A percentile compares a stretch with the other conserved stretches of the same genome.
Conservation (phyloP, 176 grass and related monocot genomes). For the Hordeum vulgare region DNA sequence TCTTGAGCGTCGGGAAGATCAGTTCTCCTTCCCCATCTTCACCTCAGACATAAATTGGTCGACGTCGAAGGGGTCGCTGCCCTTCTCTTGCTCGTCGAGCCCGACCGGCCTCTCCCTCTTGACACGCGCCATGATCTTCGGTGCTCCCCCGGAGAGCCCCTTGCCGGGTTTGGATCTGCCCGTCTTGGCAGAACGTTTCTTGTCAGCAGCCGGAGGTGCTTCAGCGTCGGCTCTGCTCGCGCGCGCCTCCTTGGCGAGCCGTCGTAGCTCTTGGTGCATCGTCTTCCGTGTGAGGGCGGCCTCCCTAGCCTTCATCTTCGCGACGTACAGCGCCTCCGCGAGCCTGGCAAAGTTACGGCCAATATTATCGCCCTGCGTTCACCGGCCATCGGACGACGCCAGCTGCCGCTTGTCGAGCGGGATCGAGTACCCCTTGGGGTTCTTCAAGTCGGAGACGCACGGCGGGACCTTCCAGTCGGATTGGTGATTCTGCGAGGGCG, state of each 20-base stretch:
- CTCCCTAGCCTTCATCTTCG: slow-evolving; percentile 46
- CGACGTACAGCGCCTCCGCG: slow-evolving; percentile 26
- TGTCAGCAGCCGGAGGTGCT: background rate
- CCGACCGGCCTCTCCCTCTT: slow-evolving; percentile 55
- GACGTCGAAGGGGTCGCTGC: slow-evolving; percentile 53
- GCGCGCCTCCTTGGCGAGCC: slow-evolving; percentile 22
- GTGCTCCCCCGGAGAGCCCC: slow-evolving; percentile 16
- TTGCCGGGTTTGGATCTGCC: slow-evolving; percentile 29
- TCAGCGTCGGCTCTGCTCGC: background rate
- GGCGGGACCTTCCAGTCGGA: slow-evolving; percentile 39
- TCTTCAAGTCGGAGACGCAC: slow-evolving; percentile 39
- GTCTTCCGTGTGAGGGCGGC: background rate
- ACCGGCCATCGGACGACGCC: slow-evolving; percentile 17
- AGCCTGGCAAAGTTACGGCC: slow-evolving; percentile 26
- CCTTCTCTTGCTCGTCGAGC: slow-evolving; percentile 36
- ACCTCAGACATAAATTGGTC: slow-evolving; percentile 50
- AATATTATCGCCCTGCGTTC: background rate
- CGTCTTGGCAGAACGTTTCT: background rate
- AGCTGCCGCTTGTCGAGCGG: slow-evolving; percentile 46
- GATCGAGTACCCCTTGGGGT: slow-evolving; percentile 31
- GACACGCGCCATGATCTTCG: background rate
- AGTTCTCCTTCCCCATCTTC: slow-evolving; percentile 45
- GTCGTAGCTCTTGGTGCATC: slow-evolving; percentile 6
- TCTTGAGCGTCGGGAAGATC: background rate
- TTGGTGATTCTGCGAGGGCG: slow-evolving; percentile 4